A percentile compares a stretch with the other conserved stretches of the same genome.
These are phyloP conservation scores for Athelia sp. DNA, from an alignment of 1,284 basidiomycete genomes.

Conservation along the genomic window DNA sequence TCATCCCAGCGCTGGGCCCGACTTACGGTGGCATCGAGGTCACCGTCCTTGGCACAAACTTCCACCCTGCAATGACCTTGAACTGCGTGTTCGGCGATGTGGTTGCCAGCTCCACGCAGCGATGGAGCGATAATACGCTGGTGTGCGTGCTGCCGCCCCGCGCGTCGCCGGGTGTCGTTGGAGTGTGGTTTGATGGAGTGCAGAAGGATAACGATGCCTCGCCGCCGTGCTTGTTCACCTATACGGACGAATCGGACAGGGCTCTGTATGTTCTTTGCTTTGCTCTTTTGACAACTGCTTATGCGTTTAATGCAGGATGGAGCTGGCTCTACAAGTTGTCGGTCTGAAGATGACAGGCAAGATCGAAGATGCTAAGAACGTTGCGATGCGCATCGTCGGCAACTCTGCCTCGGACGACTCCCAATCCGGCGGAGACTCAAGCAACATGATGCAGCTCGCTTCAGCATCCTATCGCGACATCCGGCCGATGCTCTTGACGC, in stretches of 20 bases:
- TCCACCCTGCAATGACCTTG: conserved; percentile 65
- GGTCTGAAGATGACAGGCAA: conserved; percentile 96
- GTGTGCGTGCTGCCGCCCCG: conserved; percentile 91
- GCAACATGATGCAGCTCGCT: conserved; percentile 50
- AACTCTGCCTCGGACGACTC: conserved; percentile 47
- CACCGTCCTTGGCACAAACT: conserved; percentile 89
- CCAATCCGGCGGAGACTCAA: conserved; percentile 17
- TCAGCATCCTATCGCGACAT: conserved; percentile 40
- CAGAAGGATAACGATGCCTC: conserved; percentile 52
- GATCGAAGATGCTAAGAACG: conserved; percentile 87
- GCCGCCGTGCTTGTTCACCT: conserved; percentile 73
- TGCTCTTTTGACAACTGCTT: conserved; percentile 9
- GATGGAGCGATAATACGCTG: conserved; percentile 92
- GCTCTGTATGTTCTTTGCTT: conserved; percentile 58
- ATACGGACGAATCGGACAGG: conserved; percentile 86
- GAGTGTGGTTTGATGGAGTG: conserved; percentile 81
- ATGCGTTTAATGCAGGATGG: conserved; percentile 61
- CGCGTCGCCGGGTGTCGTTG: conserved; percentile 80
- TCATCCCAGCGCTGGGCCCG: conserved; percentile 91
- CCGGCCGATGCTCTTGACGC: conserved; percentile 47
- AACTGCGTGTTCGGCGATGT: conserved; percentile 88
- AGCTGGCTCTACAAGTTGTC: conserved; percentile 90
- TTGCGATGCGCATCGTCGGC: conserved; percentile 82
- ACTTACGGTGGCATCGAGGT: conserved; percentile 93
- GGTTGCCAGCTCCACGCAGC: conserved; percentile 77